A percentile compares a stretch with the other conserved stretches of the same genome.
phyloP scores from a whole-genome alignment of 192 early-diverging fungal species.

The Chytriomyces sp. region DNA sequence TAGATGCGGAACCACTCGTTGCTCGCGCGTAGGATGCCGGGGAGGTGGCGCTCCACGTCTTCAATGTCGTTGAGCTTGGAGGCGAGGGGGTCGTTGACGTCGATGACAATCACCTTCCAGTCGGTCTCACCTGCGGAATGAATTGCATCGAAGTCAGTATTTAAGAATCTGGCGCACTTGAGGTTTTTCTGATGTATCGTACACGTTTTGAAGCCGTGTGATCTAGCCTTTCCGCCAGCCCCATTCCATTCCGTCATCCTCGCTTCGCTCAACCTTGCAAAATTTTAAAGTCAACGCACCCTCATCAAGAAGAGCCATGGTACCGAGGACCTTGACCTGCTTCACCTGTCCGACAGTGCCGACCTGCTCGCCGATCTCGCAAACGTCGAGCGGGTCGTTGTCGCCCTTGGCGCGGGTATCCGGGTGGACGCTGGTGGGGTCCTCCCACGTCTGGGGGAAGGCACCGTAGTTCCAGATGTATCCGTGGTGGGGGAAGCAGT shows the following conservation, averaged over 20 bases:
- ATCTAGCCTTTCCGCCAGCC: too few relatives aligned
- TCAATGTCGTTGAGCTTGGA: constrained; percentile 98
- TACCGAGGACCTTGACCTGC: constrained; percentile 98
- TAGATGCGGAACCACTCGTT: constrained; percentile 99
- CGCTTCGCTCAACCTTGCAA: too few relatives aligned
- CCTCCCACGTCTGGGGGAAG: constrained; percentile 99
- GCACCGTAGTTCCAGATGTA: constrained; percentile 99
- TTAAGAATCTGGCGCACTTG: too few relatives aligned
- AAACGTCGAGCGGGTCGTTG: constrained; percentile 97
- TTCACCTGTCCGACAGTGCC: constrained; percentile 94
- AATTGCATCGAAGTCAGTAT: background rate
- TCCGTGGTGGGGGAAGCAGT: constrained; percentile 99
- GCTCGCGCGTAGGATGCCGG: constrained; percentile 92
- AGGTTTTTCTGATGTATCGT: too few relatives aligned
- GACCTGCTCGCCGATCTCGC: constrained; percentile 96
- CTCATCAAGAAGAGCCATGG: constrained; percentile 98
- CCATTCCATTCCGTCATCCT: too few relatives aligned
- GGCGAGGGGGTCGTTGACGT: constrained; percentile 96
- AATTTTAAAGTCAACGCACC: constrained; percentile 40
- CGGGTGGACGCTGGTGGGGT: constrained; percentile 82
- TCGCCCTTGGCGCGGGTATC: constrained; percentile 97
- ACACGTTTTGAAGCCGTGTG: too few relatives aligned
- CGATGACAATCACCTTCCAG: constrained; percentile 99
- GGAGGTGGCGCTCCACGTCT: constrained; percentile 97
- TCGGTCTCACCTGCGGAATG: constrained; percentile 78